Evolutionary conservation across 192 early-diverging fungal genomes (phyloP), one percentile per base, ranked within the genome.

Genomic region (Lobosporangium transversale): DNA sequence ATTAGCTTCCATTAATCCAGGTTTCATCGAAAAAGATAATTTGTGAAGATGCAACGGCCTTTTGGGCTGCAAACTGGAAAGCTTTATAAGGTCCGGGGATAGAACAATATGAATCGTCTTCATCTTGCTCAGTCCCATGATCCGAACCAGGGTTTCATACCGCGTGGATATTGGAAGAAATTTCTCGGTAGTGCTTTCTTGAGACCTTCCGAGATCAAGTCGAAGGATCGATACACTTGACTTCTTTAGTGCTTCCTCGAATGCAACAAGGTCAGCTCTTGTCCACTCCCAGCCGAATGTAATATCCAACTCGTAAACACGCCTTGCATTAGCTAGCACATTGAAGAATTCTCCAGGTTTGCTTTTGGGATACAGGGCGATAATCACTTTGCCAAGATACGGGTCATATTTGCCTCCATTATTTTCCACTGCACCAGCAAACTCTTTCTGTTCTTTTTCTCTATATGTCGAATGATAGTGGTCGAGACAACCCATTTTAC

Each of bases 151-250:
- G 0, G 11, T 35, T 53, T 42, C 24, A 30, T 62, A 42, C 7
- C 31, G 60, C 36, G 45, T 21, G 50, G 50, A 42, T 26, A 24
- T 62, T 15, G 50, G 21, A 17, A 51, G 6, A 2, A 62, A 36
- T 40, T 62, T 62, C 33, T 36, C 52, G 60, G n/a, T 5, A 6
- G 10, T 21, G 55, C 31, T 53, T n/a, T n/a, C n/a, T n/a, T n/a
- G n/a, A n/a, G n/a, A n/a, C n/a, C n/a, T n/a, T n/a, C n/a, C n/a
- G n/a, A 62, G 60, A 62, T 62, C 60, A 42, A 62, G 50, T 7
- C 49, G 33, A 40, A 62, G 60, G 20, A 52, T 62, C 23, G 50
- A 51, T 52, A 62, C 60, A 24, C 1, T 12, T 49, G 60, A 62
- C 20, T 18, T 51, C n/a, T n/a, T n/a, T n/a, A n/a, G n/a, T n/a